Evolutionary conservation across 2,329 filamentous ascomycete genomes (phyloP).

Genomic region (Pyrenophora teres): DNA sequence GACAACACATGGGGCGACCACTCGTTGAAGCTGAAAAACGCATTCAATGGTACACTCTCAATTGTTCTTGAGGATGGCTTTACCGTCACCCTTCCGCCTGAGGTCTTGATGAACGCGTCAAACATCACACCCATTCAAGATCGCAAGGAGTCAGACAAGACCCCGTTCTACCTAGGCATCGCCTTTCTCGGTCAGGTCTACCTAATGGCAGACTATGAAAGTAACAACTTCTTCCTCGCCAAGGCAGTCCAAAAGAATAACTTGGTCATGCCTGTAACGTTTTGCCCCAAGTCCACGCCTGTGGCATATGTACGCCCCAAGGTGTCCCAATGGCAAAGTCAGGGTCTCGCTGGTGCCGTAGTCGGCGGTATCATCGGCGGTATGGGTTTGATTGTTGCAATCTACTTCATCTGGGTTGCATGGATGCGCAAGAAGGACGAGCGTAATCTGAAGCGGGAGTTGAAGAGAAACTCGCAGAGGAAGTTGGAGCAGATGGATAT

Average conservation of each 20-base stretch:
- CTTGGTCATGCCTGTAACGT: conserved; percentile 49
- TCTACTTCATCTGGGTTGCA: conserved; percentile 38
- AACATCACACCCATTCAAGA: conserved; percentile 46
- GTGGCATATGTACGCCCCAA: conserved; percentile 37
- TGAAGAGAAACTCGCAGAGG: conserved; percentile 32
- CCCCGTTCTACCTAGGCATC: conserved; percentile 46
- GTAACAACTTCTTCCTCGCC: conserved; percentile 49
- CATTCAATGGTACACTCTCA: conserved; percentile 49
- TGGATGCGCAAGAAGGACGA: conserved; percentile 36
- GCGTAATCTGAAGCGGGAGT: conserved; percentile 32
- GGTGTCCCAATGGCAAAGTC: conserved; percentile 35
- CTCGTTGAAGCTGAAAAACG: conserved; percentile 44
- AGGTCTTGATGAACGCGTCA: conserved; percentile 47
- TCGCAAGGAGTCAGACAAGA: conserved; percentile 31
- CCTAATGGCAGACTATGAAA: conserved; percentile 52
- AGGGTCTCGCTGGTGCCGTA: conserved; percentile 48
- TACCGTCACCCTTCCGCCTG: conserved; percentile 46
- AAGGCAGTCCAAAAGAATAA: conserved; percentile 47
- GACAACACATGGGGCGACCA: conserved; percentile 47
- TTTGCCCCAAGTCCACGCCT: conserved; percentile 48
- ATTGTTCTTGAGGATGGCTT: conserved; percentile 50
- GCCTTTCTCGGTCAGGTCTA: conserved; percentile 52
- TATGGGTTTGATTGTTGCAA: conserved; percentile 33
- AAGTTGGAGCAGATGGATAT: conserved; percentile 43
- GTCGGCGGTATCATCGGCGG: conserved; percentile 47